phyloP scores from a whole-genome alignment of 768 basidiomycete species.

The Russula virescens region DNA sequence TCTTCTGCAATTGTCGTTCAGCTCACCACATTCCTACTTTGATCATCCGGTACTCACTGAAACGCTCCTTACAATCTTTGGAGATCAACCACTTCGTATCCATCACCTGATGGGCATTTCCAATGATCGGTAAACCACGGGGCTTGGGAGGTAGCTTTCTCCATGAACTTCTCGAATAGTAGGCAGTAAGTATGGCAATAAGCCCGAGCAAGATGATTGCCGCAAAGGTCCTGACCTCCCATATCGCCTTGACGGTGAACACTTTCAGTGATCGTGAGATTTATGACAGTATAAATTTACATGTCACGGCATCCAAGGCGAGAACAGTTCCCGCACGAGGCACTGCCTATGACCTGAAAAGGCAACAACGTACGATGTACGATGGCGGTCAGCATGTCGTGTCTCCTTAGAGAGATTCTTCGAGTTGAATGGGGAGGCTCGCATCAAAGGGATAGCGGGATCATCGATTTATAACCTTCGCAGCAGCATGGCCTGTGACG shows the following conservation, averaged over 20 bases:
- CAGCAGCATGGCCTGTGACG: too few species aligned
- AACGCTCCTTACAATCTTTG: constrained; percentile 1
- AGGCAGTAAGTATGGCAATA: background rate
- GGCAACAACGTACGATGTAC: too few species aligned
- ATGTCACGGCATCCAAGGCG: too few species aligned
- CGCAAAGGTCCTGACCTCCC: background rate
- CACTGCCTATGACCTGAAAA: too few species aligned
- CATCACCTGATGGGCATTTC: constrained; percentile 1
- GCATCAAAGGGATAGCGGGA: too few species aligned
- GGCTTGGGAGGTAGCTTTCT: constrained; percentile 7
- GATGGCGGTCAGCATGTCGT: too few species aligned
- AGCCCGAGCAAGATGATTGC: background rate
- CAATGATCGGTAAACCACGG: constrained; percentile 3
- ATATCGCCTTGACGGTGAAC: background rate
- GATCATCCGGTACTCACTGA: background rate
- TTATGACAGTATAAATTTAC: too few species aligned
- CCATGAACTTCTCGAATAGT: constrained; percentile 8
- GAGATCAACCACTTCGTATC: constrained; percentile 7
- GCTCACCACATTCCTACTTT: background rate
- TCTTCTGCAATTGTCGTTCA: constrained; percentile 9
- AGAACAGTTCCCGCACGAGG: background rate
- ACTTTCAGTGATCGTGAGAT: too few species aligned
- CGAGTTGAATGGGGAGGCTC: too few species aligned
- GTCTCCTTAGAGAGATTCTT: too few species aligned
- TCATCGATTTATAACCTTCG: too few species aligned